phyloP scores from a whole-genome alignment of 1,139 yeast species.

The Protomyces inundatus region DNA sequence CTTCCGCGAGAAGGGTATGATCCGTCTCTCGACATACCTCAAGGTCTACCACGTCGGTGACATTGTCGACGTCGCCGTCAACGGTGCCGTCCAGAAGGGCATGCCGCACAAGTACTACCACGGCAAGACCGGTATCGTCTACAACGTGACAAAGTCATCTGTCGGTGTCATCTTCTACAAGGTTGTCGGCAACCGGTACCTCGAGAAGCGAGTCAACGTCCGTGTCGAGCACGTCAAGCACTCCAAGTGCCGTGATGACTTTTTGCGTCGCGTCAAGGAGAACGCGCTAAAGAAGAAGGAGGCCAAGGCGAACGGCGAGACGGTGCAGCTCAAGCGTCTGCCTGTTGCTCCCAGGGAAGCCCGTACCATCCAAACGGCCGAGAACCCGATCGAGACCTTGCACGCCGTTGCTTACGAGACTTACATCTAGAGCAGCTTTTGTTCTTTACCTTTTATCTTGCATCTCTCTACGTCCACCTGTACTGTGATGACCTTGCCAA shows the following conservation, averaged over 20 bases:
- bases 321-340: slow-evolving; percentile 92
- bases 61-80: slow-evolving; percentile 98
- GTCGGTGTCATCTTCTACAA: slow-evolving; percentile 98
- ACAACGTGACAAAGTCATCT: slow-evolving; percentile 96
- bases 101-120: slow-evolving; percentile 99
- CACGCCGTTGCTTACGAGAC: slow-evolving; percentile 93
- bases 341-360: slow-evolving; percentile 97
- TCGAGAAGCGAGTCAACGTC: slow-evolving; percentile 97
- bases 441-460: too few relatives aligned
- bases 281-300: slow-evolving; percentile 91
- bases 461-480: too few relatives aligned
- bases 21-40: slow-evolving; percentile 80
- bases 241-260: slow-evolving; percentile 99
- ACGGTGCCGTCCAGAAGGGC: slow-evolving; percentile 97
- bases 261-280: slow-evolving; percentile 94
- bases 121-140: slow-evolving; percentile 99
- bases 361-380: slow-evolving; percentile 69
- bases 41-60: slow-evolving; percentile 98
- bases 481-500: too few relatives aligned
- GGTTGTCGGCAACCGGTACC: slow-evolving; percentile 97
- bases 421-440: not conserved
- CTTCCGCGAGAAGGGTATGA: slow-evolving; percentile 30
- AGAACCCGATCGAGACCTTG: slow-evolving; percentile 89
- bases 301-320: slow-evolving; percentile 90
- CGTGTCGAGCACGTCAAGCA: slow-evolving; percentile 99